Evolutionary conservation across 2,329 filamentous ascomycete genomes (phyloP).

Genomic region (Sporothrix luriei): DNA sequence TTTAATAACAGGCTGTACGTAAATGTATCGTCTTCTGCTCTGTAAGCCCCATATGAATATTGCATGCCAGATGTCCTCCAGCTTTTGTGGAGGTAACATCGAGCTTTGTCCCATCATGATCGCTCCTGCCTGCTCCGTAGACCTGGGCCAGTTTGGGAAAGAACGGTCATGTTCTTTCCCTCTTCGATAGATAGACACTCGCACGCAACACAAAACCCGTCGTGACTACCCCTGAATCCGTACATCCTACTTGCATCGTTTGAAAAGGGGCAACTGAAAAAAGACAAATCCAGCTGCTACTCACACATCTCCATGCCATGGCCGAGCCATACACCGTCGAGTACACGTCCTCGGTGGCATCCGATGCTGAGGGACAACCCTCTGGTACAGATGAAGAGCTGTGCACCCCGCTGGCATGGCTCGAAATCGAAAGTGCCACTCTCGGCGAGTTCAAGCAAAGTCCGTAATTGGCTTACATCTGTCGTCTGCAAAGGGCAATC

Average conservation of each 20-base stretch:
- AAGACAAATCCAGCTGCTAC: no score
- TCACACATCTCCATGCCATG: background rate
- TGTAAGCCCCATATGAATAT: background rate
- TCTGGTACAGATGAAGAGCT: background rate
- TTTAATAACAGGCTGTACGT: no score
- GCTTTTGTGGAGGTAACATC: background rate
- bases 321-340: background rate
- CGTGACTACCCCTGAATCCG: background rate
- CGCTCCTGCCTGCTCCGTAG: background rate
- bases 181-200: background rate
- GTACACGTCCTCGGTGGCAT: background rate
- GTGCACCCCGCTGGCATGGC: conserved; percentile 25
- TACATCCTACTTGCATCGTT: background rate
- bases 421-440: conserved; percentile 31
- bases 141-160: background rate
- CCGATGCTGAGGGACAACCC: background rate
- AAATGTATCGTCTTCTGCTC: background rate
- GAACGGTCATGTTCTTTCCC: conserved; percentile 1
- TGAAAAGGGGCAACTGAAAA: no score
- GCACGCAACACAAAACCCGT: background rate
- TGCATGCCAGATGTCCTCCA: no score
- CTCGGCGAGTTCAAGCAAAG: conserved; percentile 35
- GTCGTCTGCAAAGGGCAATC: background rate
- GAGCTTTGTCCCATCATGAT: background rate
- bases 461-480: background rate